Percentiles rank a stretch among this genome's conserved stretches.
Conservation (phyloP, 2,329 filamentous ascomycete species). For the Alternaria sp. region DNA sequence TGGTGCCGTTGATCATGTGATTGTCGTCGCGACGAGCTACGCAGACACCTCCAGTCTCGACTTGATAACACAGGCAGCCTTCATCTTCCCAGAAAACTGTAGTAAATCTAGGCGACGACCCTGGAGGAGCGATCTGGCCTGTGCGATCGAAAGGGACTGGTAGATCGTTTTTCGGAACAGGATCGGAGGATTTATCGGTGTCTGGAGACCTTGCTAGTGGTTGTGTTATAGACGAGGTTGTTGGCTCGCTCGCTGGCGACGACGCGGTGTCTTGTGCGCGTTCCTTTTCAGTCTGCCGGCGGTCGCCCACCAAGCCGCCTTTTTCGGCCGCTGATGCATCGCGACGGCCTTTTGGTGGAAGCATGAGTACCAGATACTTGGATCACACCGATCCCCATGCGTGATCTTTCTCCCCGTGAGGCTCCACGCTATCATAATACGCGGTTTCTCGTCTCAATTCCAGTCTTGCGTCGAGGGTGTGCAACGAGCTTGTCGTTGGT, state of each 20-base stretch:
- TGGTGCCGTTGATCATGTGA: not conserved
- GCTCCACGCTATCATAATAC: no score
- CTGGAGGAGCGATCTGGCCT: not conserved
- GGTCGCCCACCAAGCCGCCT: not conserved
- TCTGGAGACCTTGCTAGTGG: rapidly evolving
- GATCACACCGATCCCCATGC: no score
- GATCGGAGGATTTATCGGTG: not conserved
- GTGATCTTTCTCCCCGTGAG: no score
- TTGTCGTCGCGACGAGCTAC: not conserved
- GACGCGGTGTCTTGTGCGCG: not conserved
- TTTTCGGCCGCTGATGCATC: not conserved
- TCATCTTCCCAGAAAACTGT: not conserved
- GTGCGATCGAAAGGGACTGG: not conserved
- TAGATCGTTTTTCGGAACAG: not conserved
- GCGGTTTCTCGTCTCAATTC: no score
- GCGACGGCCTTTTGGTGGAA: not conserved
- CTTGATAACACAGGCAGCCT: not conserved
- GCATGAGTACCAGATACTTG: no score
- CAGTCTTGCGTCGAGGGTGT: no score
- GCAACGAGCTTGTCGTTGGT: no score
- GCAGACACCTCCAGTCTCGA: not conserved
- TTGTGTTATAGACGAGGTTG: rapidly evolving
- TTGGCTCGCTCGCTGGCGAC: not conserved
- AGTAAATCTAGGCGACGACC: rapidly evolving
- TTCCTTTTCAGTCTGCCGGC: not conserved